These are phyloP conservation scores for Ceratocystis cacaofunesta DNA, from an alignment of 2,329 filamentous ascomycete genomes.

Conservation along the genomic window DNA sequence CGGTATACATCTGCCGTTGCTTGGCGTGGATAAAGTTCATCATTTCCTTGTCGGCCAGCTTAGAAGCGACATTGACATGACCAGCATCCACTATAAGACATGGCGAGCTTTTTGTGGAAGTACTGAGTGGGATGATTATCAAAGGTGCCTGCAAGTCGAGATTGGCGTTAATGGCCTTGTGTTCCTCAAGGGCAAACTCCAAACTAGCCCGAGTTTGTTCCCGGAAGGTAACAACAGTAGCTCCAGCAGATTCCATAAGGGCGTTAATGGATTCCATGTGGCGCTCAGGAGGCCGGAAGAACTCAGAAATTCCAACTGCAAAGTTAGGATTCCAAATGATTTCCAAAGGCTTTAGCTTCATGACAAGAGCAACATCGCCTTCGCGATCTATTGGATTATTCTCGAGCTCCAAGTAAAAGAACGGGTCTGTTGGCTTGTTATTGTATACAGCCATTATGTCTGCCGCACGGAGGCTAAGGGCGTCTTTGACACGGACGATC, in stretches of 20 bases:
- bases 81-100: constrained; percentile 93
- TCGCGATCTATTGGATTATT: constrained; percentile 88
- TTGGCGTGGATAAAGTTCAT: constrained; percentile 83
- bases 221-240: constrained; percentile 84
- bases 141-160: constrained; percentile 89
- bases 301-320: constrained; percentile 76
- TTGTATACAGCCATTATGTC: not conserved
- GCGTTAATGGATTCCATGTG: constrained; percentile 98
- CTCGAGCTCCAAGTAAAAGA: constrained; percentile 87
- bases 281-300: constrained; percentile 89
- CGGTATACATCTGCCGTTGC: constrained; percentile 71
- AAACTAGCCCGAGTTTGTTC: constrained; percentile 92
- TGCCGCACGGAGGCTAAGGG: constrained; percentile 29
- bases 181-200: constrained; percentile 90
- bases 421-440: constrained; percentile 42
- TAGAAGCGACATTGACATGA: constrained; percentile 86
- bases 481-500: constrained; percentile 90
- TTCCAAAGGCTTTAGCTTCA: constrained; percentile 88
- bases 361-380: constrained; percentile 76
- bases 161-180: constrained; percentile 95
- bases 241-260: constrained; percentile 86
- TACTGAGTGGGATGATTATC: constrained; percentile 90
- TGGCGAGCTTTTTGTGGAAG: constrained; percentile 62
- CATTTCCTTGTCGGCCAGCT: constrained; percentile 83
- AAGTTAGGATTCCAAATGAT: constrained; percentile 96